Conservation (phyloP, 2,329 filamentous ascomycete genomes). For the Neocucurbitaria cava region DNA sequence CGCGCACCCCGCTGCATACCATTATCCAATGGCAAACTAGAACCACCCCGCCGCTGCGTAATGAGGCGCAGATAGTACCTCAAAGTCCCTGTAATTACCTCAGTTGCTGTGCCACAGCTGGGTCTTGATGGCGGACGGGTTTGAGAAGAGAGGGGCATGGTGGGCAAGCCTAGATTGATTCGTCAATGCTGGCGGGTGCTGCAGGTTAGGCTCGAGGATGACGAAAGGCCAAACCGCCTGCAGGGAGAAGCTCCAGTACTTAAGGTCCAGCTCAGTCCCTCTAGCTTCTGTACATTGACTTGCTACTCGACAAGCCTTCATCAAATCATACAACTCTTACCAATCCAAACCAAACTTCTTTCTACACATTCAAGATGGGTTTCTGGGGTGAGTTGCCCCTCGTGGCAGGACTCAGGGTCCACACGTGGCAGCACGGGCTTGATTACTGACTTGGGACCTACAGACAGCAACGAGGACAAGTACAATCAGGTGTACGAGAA, state of each 20-base stretch:
- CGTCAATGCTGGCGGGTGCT: conserved; percentile 4
- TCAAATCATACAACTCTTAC: neutral
- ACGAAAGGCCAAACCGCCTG: conserved; percentile 13
- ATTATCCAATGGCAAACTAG: conserved; percentile 21
- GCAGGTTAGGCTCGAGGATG: conserved; percentile 8
- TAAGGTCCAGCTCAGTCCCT: neutral
- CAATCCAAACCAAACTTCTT: neutral
- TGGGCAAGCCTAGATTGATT: conserved; percentile 18
- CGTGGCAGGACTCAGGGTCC: neutral
- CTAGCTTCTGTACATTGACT: neutral
- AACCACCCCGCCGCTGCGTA: conserved; percentile 17
- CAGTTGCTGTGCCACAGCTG: conserved; percentile 27
- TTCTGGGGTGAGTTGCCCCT: conserved; percentile 51
- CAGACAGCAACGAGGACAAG: conserved; percentile 60
- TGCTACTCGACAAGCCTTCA: neutral
- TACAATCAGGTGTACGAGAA: conserved; percentile 64
- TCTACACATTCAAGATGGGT: conserved; percentile 46
- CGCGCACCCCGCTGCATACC: conserved; percentile 3
- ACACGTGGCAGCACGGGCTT: neutral
- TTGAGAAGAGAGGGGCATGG: conserved; percentile 29
- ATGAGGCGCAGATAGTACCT: conserved; percentile 17
- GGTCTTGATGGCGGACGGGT: conserved; percentile 28
- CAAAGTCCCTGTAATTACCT: conserved; percentile 9
- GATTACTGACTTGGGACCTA: conserved; percentile 3
- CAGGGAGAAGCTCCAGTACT: neutral